Percentiles rank a stretch among this genome's conserved stretches.
phyloP scores from a whole-genome alignment of 768 basidiomycete species.

The Suillus hirtellus region DNA sequence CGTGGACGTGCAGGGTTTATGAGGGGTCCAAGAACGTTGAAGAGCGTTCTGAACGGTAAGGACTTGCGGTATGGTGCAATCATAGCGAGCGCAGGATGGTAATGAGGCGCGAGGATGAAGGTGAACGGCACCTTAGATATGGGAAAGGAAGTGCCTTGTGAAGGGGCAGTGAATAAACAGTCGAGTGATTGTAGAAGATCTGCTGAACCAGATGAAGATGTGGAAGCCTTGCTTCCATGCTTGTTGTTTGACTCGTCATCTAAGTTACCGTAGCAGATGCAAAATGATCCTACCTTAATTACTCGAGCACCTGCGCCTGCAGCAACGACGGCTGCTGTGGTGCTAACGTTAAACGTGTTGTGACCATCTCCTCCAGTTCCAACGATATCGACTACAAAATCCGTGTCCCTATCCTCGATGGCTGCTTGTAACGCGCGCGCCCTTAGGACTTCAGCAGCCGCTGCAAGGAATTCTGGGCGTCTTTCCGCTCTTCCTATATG shows the following conservation, averaged over 20 bases:
- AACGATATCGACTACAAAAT: slow-evolving; percentile 62
- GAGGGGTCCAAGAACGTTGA: slow-evolving; percentile 92
- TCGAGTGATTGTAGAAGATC: slow-evolving; percentile 86
- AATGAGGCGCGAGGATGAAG: slow-evolving; percentile 93
- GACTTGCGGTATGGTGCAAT: slow-evolving; percentile 83
- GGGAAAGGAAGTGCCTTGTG: slow-evolving; percentile 38
- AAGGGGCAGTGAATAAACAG: slow-evolving; percentile 70
- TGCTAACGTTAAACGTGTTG: slow-evolving; percentile 97
- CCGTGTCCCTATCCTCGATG: slow-evolving; percentile 57
- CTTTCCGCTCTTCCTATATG: slow-evolving; percentile 79
- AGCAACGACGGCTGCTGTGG: slow-evolving; percentile 90
- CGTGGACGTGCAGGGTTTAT: slow-evolving; percentile 87
- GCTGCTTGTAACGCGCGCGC: slow-evolving; percentile 64
- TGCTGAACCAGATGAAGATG: slow-evolving; percentile 94
- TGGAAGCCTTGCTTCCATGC: slow-evolving; percentile 91
- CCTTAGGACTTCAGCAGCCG: slow-evolving; percentile 74
- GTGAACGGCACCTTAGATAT: slow-evolving; percentile 78
- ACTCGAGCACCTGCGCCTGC: slow-evolving; percentile 94
- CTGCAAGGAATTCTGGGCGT: slow-evolving; percentile 73
- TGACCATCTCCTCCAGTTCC: slow-evolving; percentile 81
- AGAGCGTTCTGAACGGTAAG: slow-evolving; percentile 94
- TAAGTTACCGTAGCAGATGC: not conserved
- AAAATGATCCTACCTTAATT: slow-evolving; percentile 67
- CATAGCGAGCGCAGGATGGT: slow-evolving; percentile 82
- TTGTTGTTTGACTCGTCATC: slow-evolving; percentile 32